phyloP scores from a whole-genome alignment of 306 rosid genomes.

The Lupinus albus region DNA sequence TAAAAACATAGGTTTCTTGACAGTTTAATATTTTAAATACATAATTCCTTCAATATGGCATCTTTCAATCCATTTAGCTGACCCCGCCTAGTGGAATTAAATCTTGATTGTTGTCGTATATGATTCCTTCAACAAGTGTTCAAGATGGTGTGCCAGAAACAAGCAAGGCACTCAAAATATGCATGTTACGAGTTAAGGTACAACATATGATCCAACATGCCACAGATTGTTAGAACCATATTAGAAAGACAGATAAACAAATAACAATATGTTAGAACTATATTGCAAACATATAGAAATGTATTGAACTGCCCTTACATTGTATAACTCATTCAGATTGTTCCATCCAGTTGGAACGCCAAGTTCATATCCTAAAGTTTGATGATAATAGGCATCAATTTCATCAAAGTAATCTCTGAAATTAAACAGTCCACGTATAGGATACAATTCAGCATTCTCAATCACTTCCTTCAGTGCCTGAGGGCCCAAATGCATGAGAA shows the following conservation, averaged over 20 bases:
- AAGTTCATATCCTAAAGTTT: slow-evolving; percentile 63
- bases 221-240: too few species aligned
- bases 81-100: too few species aligned
- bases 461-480: slow-evolving; percentile 68
- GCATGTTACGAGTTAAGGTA: background rate
- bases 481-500: slow-evolving; percentile 90
- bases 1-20: background rate
- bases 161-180: background rate
- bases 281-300: slow-evolving; percentile 10
- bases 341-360: slow-evolving; percentile 91
- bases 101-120: background rate
- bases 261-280: background rate
- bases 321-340: slow-evolving; percentile 71
- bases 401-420: slow-evolving; percentile 81
- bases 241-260: too few species aligned
- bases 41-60: too few species aligned
- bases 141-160: background rate
- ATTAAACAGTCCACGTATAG: slow-evolving; percentile 88
- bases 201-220: background rate
- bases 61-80: too few species aligned
- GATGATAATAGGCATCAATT: slow-evolving; percentile 85
- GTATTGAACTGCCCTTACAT: slow-evolving; percentile 57
- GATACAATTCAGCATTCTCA: slow-evolving; percentile 86
- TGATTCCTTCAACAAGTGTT: background rate
- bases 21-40: background rate